Evolutionary conservation across 495 filamentous ascomycete genomes (phyloP), one percentile per base, ranked within the genome.

Genomic region (Penicillium pancosmium): DNA sequence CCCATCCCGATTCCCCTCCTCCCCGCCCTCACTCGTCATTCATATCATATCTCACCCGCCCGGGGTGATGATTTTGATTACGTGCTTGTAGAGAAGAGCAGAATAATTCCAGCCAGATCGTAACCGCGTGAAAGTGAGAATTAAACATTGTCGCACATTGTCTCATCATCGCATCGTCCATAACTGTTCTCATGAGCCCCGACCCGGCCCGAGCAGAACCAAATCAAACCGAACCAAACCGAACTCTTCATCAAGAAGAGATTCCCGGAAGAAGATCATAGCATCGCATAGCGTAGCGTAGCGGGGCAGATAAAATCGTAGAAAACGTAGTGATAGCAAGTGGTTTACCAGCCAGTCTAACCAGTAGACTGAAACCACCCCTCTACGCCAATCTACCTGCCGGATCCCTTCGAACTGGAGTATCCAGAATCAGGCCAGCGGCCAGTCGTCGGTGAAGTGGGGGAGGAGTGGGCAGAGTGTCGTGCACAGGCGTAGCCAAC

Each of bases 401-500:
- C 67, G 21, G 61, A 67, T n/a, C 62, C 62, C 52, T 70, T 68
- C 50, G 60, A 70, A 61, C 81, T 84, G 13, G 71, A 77, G 65
- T 86, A 84, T 6, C 83, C 82, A 11, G 83, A 85, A 66, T 85
- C 83, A 44, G 69, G 67, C 65, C 69, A 76, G 43, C 56, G 69
- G 25, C 64, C 60, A n/a, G 64, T 63, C 16, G 50, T 59, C 23
- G 68, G 61, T 5, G 63, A 67, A 35, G 46, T n/a, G 11, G 61
- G 50, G 3, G 56, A 49, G 21, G 65, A 64, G 43, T 68, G 59
- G 9, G 57, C 53, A 35, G 88, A 82, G 66, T 96, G 91, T 31
- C 65, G 72, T 2, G 78, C 65, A 74, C 91, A 96, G 25, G 85
- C 82, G 67, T 93, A 93, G 46, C 91, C 91, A 31, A 95, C 91